phyloP scores from a whole-genome alignment of 2,329 filamentous ascomycete genomes.

The Rhynchosporium secalis region DNA sequence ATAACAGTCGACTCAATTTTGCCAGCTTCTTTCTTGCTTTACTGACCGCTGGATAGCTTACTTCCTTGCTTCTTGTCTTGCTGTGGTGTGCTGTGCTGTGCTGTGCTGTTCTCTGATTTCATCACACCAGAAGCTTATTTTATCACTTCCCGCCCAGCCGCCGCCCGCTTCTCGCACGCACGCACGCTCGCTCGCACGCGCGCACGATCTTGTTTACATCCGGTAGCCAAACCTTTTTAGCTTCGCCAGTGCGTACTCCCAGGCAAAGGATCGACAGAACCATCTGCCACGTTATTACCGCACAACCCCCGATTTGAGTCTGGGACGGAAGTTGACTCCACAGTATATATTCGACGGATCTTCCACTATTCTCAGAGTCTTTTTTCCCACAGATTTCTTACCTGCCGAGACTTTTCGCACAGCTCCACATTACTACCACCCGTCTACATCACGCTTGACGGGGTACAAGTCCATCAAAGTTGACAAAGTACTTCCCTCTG shows the following conservation, averaged over 20 bases:
- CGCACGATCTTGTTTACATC: conserved; percentile 2
- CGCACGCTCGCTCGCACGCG: no score
- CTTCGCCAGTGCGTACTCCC: neutral
- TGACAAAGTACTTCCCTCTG: no score
- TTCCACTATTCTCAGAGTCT: neutral
- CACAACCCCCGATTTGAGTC: conserved; percentile 5
- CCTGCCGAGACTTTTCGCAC: neutral
- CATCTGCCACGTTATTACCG: neutral
- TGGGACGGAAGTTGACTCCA: neutral
- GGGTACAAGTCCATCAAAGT: no score
- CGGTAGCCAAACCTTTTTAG: conserved; percentile 8
- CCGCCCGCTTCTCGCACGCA: no score
- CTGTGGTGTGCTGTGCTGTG: no score
- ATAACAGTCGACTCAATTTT: neutral
- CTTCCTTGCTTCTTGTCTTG: neutral
- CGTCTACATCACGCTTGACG: neutral
- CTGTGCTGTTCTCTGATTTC: neutral
- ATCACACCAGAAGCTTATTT: neutral
- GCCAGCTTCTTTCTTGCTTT: neutral
- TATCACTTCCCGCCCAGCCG: neutral
- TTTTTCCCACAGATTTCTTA: neutral
- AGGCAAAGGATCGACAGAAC: conserved; percentile 6
- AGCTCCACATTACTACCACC: neutral
- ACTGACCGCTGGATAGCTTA: neutral
- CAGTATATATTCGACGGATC: conserved; percentile 8